Evolutionary conservation across 352 stramenopile genomes (phyloP).

Genomic region (Globisporangium spinosum): DNA sequence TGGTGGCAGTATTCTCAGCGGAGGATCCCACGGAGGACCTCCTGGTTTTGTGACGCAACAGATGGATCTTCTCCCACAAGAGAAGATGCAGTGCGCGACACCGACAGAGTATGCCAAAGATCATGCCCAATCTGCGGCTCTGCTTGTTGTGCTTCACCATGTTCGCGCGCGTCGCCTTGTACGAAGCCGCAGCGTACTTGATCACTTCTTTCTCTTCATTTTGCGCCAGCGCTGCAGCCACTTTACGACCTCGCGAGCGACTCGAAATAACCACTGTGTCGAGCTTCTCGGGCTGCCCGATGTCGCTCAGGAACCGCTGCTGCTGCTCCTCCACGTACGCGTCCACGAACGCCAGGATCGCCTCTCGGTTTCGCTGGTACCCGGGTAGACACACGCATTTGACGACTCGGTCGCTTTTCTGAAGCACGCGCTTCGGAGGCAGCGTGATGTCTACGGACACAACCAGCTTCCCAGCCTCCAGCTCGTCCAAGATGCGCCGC

Average conservation of each 20-base stretch:
- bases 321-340: conserved; percentile 62
- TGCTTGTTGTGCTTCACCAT: conserved; percentile 64
- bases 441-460: conserved; percentile 65
- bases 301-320: conserved; percentile 51
- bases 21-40: not conserved
- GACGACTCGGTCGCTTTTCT: conserved; percentile 57
- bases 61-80: conserved; percentile 47
- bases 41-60: conserved; percentile 18
- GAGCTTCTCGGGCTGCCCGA: conserved; percentile 43
- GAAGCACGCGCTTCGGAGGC: conserved; percentile 58
- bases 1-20: not conserved
- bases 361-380: conserved; percentile 43
- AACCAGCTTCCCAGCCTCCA: conserved; percentile 43
- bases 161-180: conserved; percentile 58
- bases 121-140: conserved; percentile 64
- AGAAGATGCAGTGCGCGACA: conserved; percentile 62
- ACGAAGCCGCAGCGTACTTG: conserved; percentile 57
- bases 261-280: conserved; percentile 64
- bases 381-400: conserved; percentile 66
- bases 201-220: conserved; percentile 48
- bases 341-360: conserved; percentile 57
- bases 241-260: conserved; percentile 22
- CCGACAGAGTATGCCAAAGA: conserved; percentile 71
- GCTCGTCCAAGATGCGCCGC: conserved; percentile 57
- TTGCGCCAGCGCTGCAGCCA: conserved; percentile 21